These are phyloP conservation scores for Coprinopsis strossmayeri DNA, from an alignment of 768 basidiomycete genomes.

Conservation along the genomic window DNA sequence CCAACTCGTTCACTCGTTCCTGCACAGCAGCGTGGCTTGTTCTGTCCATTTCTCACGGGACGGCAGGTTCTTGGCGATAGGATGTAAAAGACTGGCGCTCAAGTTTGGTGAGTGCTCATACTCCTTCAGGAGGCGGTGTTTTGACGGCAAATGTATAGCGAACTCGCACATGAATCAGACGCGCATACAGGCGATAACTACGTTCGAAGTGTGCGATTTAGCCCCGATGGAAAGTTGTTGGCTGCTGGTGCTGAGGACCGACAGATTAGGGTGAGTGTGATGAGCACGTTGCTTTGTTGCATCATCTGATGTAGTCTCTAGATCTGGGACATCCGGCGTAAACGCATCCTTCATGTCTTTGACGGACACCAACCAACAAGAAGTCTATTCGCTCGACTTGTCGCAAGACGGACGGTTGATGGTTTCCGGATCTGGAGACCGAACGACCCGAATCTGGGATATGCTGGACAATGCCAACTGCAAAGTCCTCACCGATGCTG, in stretches of 20 bases:
- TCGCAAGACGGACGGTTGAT: slow-evolving; percentile 78
- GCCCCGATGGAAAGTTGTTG: slow-evolving; percentile 85
- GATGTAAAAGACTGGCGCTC: slow-evolving; percentile 89
- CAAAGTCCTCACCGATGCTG: slow-evolving; percentile 46
- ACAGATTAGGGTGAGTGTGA: no score
- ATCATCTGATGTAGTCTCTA: slow-evolving; percentile 59
- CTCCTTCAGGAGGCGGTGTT: not conserved
- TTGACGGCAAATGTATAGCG: slow-evolving; percentile 12
- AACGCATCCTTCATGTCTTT: no score
- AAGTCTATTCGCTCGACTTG: no score
- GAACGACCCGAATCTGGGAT: slow-evolving; percentile 44
- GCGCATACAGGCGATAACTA: slow-evolving; percentile 25
- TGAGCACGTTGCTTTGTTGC: slow-evolving; percentile 64
- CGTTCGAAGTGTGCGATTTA: slow-evolving; percentile 74
- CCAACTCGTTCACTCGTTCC: slow-evolving; percentile 67
- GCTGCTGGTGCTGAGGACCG: slow-evolving; percentile 96
- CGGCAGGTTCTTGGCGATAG: slow-evolving; percentile 89
- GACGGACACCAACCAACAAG: no score
- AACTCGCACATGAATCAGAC: slow-evolving; percentile 24
- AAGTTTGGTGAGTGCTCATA: slow-evolving; percentile 60
- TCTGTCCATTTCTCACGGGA: slow-evolving; percentile 94
- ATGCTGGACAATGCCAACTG: slow-evolving; percentile 31
- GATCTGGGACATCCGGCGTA: slow-evolving; percentile 96
- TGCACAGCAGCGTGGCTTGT: slow-evolving; percentile 72
- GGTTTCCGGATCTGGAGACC: slow-evolving; percentile 84